Evolutionary conservation across 805 yeast species (phyloP).

Genomic region (Ogataea methanolica): DNA sequence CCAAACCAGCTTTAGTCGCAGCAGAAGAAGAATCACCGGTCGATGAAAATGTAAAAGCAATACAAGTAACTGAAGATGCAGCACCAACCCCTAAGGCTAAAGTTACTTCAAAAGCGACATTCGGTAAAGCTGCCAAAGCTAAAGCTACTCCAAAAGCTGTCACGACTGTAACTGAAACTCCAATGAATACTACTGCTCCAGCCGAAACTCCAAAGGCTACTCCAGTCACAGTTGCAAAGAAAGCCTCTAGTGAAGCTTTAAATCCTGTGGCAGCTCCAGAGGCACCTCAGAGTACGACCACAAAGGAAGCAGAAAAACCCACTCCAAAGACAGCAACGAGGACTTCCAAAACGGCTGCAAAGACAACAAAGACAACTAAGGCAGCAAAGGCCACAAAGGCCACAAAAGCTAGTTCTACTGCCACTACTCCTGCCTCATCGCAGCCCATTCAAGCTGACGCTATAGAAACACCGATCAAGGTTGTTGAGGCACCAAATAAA

Average conservation of each 20-base stretch:
- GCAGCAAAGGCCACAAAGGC: too few relatives aligned
- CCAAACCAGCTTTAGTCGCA: neutral
- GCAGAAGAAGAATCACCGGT: neutral
- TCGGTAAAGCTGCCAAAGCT: neutral
- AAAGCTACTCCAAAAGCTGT: neutral
- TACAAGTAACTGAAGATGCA: neutral
- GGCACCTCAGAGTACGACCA: neutral
- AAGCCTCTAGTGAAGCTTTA: neutral
- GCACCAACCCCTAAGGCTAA: neutral
- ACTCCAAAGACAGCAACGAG: neutral
- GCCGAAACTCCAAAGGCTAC: neutral
- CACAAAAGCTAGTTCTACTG: too few relatives aligned
- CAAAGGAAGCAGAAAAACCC: neutral
- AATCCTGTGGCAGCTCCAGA: neutral
- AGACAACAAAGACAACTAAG: neutral
- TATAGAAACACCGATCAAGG: too few relatives aligned
- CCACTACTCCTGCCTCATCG: too few relatives aligned
- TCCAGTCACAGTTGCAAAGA: neutral
- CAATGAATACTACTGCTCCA: neutral
- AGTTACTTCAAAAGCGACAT: neutral
- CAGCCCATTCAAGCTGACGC: too few relatives aligned
- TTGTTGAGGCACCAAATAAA: too few relatives aligned
- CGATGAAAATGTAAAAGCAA: neutral
- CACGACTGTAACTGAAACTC: neutral
- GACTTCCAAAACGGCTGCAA: neutral